Conservation (phyloP, 2,329 filamentous ascomycete genomes). For the Calonectria pauciramosa region DNA sequence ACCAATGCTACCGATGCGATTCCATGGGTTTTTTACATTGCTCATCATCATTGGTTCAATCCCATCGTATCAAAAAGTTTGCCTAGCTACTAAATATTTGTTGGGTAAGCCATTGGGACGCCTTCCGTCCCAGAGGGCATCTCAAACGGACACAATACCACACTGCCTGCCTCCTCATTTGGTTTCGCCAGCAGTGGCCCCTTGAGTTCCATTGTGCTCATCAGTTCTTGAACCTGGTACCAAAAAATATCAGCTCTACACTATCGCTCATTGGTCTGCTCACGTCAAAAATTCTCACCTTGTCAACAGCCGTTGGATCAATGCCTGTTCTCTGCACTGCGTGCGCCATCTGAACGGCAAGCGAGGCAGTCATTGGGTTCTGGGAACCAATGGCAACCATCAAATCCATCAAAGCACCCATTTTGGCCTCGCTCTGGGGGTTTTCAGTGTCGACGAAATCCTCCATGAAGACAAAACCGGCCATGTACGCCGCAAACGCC, state of each 20-base stretch:
- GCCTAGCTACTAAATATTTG: neutral
- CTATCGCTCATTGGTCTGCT: neutral
- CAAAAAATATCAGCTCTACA: neutral
- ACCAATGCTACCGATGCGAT: neutral
- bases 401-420: slow-evolving; percentile 77
- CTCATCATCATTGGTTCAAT: neutral
- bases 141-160: slow-evolving; percentile 43
- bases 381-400: slow-evolving; percentile 75
- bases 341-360: slow-evolving; percentile 77
- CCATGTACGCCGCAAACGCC: slow-evolving; percentile 79
- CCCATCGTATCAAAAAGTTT: neutral
- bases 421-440: slow-evolving; percentile 59
- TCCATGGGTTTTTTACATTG: neutral
- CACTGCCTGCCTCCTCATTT: slow-evolving; percentile 28
- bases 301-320: slow-evolving; percentile 41
- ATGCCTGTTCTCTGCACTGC: slow-evolving; percentile 65
- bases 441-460: slow-evolving; percentile 77
- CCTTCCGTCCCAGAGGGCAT: slow-evolving; percentile 23
- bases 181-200: slow-evolving; percentile 36
- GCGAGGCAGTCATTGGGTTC: slow-evolving; percentile 77
- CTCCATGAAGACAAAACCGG: slow-evolving; percentile 78
- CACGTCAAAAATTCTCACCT: slow-evolving; percentile 23
- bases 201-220: slow-evolving; percentile 28
- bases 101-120: slow-evolving; percentile 30
- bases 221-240: slow-evolving; percentile 33